These are phyloP conservation scores for Pilaira anomala DNA, from an alignment of 192 early-diverging fungal species.

Conservation along the genomic window DNA sequence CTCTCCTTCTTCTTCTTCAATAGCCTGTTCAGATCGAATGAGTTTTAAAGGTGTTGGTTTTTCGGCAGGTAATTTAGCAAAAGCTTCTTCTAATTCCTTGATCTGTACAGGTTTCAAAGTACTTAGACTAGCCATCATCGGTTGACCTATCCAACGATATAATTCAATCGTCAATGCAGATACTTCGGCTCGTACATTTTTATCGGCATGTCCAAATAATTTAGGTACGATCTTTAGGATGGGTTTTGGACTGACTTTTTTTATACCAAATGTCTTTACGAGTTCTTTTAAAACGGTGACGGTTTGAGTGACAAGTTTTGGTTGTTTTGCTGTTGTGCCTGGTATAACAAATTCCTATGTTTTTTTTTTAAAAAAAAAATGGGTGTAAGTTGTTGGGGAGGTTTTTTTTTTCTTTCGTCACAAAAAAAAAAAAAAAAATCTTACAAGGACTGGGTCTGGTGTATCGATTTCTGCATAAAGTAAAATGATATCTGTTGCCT, in stretches of 20 bases:
- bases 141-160: conserved; percentile 89
- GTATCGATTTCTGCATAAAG: conserved; percentile 86
- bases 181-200: conserved; percentile 83
- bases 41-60: conserved; percentile 65
- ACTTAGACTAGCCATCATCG: conserved; percentile 70
- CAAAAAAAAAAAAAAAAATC: conserved; percentile 18
- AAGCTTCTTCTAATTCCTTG: conserved; percentile 88
- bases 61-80: conserved; percentile 63
- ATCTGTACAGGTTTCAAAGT: conserved; percentile 93
- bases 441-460: conserved; percentile 80
- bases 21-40: conserved; percentile 77
- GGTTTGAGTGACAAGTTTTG: conserved; percentile 81
- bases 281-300: conserved; percentile 60
- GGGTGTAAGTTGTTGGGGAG: background rate
- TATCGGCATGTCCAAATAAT: conserved; percentile 93
- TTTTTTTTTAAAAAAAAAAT: background rate
- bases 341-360: conserved; percentile 69
- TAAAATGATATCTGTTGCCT: conserved; percentile 76
- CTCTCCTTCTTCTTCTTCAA: conserved; percentile 42
- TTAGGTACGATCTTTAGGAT: conserved; percentile 83
- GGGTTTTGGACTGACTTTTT: conserved; percentile 76
- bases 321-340: conserved; percentile 84
- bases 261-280: conserved; percentile 77
- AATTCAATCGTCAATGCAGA: conserved; percentile 76
- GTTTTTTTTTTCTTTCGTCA: conserved; percentile 2